These are phyloP conservation scores for Aspergillus proliferans DNA, from an alignment of 2,329 filamentous ascomycete genomes.

Conservation along the genomic window DNA sequence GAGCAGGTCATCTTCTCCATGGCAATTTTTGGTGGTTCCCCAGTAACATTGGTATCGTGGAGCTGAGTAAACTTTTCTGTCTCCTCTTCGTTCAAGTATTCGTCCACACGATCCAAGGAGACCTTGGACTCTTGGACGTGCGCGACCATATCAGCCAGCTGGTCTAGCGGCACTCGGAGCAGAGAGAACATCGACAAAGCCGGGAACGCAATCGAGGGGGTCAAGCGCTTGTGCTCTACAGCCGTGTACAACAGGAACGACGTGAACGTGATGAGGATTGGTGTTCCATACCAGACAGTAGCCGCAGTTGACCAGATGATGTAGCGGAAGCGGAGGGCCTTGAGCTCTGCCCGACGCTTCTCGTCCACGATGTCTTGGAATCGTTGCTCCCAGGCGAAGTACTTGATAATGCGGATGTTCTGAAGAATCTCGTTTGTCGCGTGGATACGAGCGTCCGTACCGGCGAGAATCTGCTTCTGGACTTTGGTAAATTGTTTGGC, in stretches of 20 bases:
- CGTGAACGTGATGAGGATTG: constrained; percentile 90
- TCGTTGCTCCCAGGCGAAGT: constrained; percentile 95
- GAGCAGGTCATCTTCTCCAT: constrained; percentile 80
- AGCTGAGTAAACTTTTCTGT: constrained; percentile 93
- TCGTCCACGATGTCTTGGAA: constrained; percentile 84
- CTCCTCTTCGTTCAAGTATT: constrained; percentile 87
- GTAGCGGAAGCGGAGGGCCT: constrained; percentile 72
- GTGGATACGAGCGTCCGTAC: constrained; percentile 92
- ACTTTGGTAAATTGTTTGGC: constrained; percentile 77
- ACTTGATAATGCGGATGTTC: constrained; percentile 98
- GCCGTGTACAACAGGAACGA: constrained; percentile 92
- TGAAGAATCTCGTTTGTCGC: constrained; percentile 94
- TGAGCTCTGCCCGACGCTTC: constrained; percentile 73
- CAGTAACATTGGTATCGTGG: constrained; percentile 61
- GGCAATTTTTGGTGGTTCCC: constrained; percentile 70
- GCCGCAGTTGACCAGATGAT: constrained; percentile 87
- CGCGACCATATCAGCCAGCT: constrained; percentile 96
- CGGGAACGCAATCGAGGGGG: constrained; percentile 91
- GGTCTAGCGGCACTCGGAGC: constrained; percentile 85
- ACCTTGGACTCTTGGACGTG: constrained; percentile 97
- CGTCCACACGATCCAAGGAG: constrained; percentile 91
- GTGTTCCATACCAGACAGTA: constrained; percentile 93
- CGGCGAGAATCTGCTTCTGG: constrained; percentile 85
- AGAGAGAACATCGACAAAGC: constrained; percentile 93
- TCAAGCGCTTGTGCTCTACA: constrained; percentile 79